Conservation (phyloP, 1,284 basidiomycete genomes). For the Ustilago shanxiensis region DNA sequence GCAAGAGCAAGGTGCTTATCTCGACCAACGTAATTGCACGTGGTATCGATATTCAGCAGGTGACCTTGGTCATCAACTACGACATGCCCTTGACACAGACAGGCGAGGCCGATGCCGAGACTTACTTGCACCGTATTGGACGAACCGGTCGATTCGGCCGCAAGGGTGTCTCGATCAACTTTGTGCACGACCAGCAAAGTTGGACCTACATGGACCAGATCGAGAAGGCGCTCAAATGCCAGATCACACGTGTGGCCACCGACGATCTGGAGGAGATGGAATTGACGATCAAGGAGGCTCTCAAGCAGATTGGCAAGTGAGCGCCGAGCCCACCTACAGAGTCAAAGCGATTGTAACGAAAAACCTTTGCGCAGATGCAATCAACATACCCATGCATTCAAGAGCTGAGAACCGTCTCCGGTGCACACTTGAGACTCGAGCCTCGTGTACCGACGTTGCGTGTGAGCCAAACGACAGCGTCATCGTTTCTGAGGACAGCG, state of each 20-base stretch:
- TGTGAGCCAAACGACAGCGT: background rate
- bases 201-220: slow-evolving; percentile 67
- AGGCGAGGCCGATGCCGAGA: slow-evolving; percentile 87
- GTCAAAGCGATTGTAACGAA: background rate
- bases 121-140: slow-evolving; percentile 97
- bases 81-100: slow-evolving; percentile 81
- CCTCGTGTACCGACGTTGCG: background rate
- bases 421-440: background rate
- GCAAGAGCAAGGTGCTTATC: slow-evolving; percentile 95
- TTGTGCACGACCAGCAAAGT: slow-evolving; percentile 67
- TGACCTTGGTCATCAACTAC: slow-evolving; percentile 86
- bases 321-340: too few relatives aligned
- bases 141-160: slow-evolving; percentile 69
- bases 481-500: background rate
- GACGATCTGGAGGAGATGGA: slow-evolving; percentile 69
- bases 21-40: slow-evolving; percentile 99
- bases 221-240: slow-evolving; percentile 65
- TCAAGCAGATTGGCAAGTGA: slow-evolving; percentile 57
- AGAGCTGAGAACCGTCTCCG: too few relatives aligned
- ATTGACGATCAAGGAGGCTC: slow-evolving; percentile 66
- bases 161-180: slow-evolving; percentile 69
- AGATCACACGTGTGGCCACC: slow-evolving; percentile 64
- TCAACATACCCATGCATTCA: slow-evolving; percentile 19
- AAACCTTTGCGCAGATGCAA: slow-evolving; percentile 5
- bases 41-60: slow-evolving; percentile 98